Evolutionary conservation across 73 alveolate genomes (phyloP).

Genomic region (Paramecium primaurelia): DNA sequence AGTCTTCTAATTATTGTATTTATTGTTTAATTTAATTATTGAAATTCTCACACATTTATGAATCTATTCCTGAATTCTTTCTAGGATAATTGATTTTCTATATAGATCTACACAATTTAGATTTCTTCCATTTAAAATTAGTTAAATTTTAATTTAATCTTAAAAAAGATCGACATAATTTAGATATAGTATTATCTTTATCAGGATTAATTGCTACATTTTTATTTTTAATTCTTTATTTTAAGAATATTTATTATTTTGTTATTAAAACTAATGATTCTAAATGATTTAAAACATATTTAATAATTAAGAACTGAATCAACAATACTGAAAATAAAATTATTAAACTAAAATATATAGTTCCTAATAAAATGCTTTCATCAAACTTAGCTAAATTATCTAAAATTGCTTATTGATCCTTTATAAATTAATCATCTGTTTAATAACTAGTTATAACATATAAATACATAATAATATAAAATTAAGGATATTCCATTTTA

Average conservation of each 20-base stretch:
- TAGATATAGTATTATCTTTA: neutral
- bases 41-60: neutral
- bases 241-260: neutral
- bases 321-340: neutral
- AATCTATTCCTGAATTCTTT: neutral
- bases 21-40: neutral
- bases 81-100: neutral
- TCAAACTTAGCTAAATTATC: neutral
- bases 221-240: neutral
- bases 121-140: slow-evolving; percentile 2
- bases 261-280: neutral
- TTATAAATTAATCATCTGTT: neutral
- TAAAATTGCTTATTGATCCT: neutral
- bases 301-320: neutral
- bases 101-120: neutral
- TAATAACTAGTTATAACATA: neutral
- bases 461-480: neutral
- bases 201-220: neutral
- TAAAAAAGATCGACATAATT: neutral
- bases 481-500: neutral
- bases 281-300: neutral
- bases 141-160: neutral
- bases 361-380: neutral
- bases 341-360: neutral
- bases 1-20: neutral